Evolutionary conservation across 768 basidiomycete species (phyloP), one percentile per base, ranked within the genome.

Genomic region (Trichaptum fuscoviolaceum): DNA sequence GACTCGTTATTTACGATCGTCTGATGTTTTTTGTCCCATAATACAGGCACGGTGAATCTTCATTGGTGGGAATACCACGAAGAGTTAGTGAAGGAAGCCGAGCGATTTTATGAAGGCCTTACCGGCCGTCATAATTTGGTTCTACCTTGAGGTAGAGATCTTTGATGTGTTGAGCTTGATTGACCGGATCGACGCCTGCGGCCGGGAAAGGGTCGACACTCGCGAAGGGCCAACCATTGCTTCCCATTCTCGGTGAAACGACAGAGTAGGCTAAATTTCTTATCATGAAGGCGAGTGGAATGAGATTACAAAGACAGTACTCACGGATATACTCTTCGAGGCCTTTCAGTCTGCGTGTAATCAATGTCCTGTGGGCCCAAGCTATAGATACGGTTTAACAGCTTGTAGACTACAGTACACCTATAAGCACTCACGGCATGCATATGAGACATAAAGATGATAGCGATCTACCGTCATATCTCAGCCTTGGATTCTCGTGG

Each of bases 1-100:
- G 88, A 90, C 75, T 99, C 96, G 75, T 98, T 99, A 81, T 95
- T 98, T 66, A 99, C 97, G 70, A 98, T 91, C 58, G 90, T 91
- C 60, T 89, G 79, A 58, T 74, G 79, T 76, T 96, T 92, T 80
- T 88, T 96, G 79, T 99, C 97, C 93, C 94, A 99, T 7, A 99
- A 81, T 35, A 94, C 77, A 7, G 95, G 95, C 9, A 95, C 92
- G 1, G 94, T 95, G 81, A 93, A 94, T 52, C 91, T 77, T 52
- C 26, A 30, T 30, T 30, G 30, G 30, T 30, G 2, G 8, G 8
- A 8, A 8, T 30, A 20, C 0, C 34, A 52, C 42, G 20, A 52
- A 12, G 20, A 12, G 42, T 12, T 52, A 65, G 7, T 59, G 9
- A 17, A 57, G 52, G 25, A 17, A 36, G 34, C 27, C 34, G 25